Conservation (phyloP, 495 filamentous ascomycete genomes). For the Xylaria palmicola region DNA sequence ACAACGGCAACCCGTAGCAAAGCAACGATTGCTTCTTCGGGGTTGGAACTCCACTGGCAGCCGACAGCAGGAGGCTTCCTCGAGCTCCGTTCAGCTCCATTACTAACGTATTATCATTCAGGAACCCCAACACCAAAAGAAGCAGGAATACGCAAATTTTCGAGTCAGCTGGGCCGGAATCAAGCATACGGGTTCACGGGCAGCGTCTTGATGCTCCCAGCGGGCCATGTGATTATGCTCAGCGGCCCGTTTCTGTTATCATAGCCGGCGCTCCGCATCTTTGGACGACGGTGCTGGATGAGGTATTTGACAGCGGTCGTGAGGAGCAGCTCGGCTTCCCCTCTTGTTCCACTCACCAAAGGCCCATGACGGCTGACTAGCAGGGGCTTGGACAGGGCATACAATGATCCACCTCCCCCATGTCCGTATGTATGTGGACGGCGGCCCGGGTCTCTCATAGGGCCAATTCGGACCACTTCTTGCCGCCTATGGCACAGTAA, state of each 20-base stretch:
- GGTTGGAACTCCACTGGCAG: conserved; percentile 8
- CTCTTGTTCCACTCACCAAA: conserved; percentile 27
- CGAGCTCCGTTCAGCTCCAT: not conserved
- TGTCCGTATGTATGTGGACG: conserved; percentile 21
- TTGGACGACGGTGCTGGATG: conserved; percentile 27
- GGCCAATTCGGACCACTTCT: conserved; percentile 33
- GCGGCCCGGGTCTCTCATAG: conserved; percentile 27
- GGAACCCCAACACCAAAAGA: not conserved
- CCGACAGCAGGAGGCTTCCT: not conserved
- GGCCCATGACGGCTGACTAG: conserved; percentile 32
- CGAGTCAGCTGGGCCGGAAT: not conserved
- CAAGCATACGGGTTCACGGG: conserved; percentile 1
- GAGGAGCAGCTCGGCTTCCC: conserved; percentile 16
- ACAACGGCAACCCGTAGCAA: not conserved
- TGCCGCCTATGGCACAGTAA: conserved; percentile 33
- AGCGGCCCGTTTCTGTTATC: conserved; percentile 11
- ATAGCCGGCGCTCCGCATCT: conserved; percentile 1
- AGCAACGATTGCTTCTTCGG: conserved; percentile 16
- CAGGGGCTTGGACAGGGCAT: conserved; percentile 31
- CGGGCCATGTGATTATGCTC: conserved; percentile 20
- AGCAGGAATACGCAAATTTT: conserved; percentile 4
- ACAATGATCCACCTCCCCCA: conserved; percentile 29
- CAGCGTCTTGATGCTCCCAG: not conserved
- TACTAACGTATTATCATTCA: not conserved
- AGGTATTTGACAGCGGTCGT: conserved; percentile 29